Conservation (phyloP, 2,329 filamentous ascomycete genomes). For the Drechslerella stenobrocha region DNA sequence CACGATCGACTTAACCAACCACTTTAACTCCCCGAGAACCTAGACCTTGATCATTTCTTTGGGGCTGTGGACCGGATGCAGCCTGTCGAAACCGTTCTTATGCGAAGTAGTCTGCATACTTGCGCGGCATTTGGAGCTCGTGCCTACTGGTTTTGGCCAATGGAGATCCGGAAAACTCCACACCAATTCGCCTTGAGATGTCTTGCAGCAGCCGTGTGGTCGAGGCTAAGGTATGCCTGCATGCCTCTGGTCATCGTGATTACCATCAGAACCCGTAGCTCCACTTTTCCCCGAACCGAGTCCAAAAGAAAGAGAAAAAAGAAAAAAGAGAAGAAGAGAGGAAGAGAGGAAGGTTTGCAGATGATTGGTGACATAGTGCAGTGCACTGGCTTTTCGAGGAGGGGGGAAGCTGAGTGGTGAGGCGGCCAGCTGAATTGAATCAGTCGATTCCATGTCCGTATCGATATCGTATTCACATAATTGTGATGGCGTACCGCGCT, state of each 20-base stretch:
- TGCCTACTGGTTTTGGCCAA: conserved; percentile 34
- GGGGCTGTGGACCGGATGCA: conserved; percentile 41
- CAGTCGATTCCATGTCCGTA: conserved; percentile 20
- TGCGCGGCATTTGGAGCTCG: conserved; percentile 17
- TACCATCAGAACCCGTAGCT: conserved; percentile 20
- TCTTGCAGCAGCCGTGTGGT: conserved; percentile 12
- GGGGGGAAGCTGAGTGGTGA: conserved; percentile 13
- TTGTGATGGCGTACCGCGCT: conserved; percentile 8
- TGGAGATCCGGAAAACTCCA: conserved; percentile 45
- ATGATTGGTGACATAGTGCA: no score
- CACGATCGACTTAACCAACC: conserved; percentile 39
- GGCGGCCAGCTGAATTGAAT: conserved; percentile 5
- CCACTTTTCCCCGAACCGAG: conserved; percentile 25
- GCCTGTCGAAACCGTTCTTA: conserved; percentile 49
- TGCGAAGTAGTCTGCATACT: conserved; percentile 43
- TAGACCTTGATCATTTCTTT: conserved; percentile 38
- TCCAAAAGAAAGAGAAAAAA: no score
- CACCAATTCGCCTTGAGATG: conserved; percentile 41
- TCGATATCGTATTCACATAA: conserved; percentile 34
- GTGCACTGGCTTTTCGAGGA: conserved; percentile 9
- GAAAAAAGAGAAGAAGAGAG: no score
- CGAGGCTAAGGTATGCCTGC: conserved; percentile 24
- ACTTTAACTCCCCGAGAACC: conserved; percentile 48
- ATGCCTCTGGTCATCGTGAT: neutral
- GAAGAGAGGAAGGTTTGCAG: no score